These are phyloP conservation scores for Melastoma candidum DNA, from an alignment of 441 rosid species.

Conservation along the genomic window DNA sequence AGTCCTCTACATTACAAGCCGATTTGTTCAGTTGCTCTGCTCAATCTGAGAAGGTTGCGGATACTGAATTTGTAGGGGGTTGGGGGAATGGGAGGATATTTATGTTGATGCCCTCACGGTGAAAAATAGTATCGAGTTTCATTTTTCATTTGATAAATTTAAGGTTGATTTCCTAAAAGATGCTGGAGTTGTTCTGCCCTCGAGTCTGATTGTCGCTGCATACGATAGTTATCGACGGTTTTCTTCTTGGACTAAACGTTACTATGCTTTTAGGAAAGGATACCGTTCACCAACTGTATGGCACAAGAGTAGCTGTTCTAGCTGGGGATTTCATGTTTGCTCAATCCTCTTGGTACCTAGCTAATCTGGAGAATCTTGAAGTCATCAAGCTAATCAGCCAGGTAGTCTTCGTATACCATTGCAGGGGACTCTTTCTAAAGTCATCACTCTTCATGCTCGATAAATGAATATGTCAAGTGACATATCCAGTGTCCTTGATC, in stretches of 20 bases:
- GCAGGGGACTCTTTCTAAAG: not conserved
- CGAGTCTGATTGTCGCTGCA: no score
- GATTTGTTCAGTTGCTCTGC: no score
- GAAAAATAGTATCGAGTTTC: no score
- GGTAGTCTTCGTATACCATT: conserved; percentile 29
- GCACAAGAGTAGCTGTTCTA: conserved; percentile 80
- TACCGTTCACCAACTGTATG: conserved; percentile 75
- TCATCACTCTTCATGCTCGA: not conserved
- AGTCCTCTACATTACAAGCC: no score
- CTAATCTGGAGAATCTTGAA: conserved; percentile 85
- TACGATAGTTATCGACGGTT: not conserved
- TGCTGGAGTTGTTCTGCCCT: no score
- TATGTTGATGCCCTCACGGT: no score
- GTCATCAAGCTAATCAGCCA: conserved; percentile 94
- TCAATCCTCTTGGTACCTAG: conserved; percentile 94
- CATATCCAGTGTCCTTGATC: not conserved
- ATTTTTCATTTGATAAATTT: no score
- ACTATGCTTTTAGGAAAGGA: conserved; percentile 48
- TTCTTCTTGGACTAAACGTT: conserved; percentile 2
- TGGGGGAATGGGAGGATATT: no score
- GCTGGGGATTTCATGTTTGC: conserved; percentile 98
- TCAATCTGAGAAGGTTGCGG: no score
- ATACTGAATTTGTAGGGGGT: no score
- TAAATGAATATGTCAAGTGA: not conserved
- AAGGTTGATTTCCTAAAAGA: no score